Evolutionary conservation across 2,329 filamentous ascomycete species (phyloP), one percentile per base, ranked within the genome.

Genomic region (Orbilia ellipsospora): DNA sequence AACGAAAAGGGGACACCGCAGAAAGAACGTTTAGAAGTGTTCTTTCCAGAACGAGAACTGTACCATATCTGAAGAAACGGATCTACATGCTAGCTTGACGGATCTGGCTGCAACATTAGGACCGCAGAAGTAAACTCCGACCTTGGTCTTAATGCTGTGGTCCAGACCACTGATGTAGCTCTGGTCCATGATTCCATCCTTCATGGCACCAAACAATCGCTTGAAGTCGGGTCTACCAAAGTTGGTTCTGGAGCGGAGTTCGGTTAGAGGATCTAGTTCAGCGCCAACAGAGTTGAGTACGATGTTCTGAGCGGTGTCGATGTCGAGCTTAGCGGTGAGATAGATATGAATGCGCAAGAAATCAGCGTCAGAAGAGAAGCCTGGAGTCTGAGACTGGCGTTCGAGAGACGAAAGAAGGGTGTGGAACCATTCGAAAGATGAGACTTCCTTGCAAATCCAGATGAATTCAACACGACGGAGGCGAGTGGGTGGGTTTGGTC

Each of bases 31-130:
- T 62, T 77, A 77, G 40, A 60, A 79, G 72, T 99, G 94, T 84
- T 99, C 95, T 85, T 99, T 99, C 95, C 95, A 99, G 86, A 99
- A 99, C 80, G 92, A 92, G 85, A 98, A 99, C 80, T 90, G 88
- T 69, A 99, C 93, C 79, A 96, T 92, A 77, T 88, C 88, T 44
- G 88, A 89, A 12, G 89, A 92, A 15, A 90, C 90, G 63, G 85
- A 82, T 80, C 90, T 91, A 78, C 92, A 91, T 15, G 94, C 94
- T 81, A 89, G 88, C 83, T 92, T 90, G 82, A 99, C 97, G 80
- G 92, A 89, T 78, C 93, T 88, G 5, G 94, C 94, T 83, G 87
- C 85, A 78, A 86, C 87, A 77, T 92, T 95, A 23, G 94, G 94
- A 73, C 95, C 95, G 82, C 95, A 99, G 83, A 98, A 98, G 85